These are phyloP conservation scores for Miscanthus lutarioriparius DNA, from an alignment of 176 grass and related monocot species.

Conservation along the genomic window DNA sequence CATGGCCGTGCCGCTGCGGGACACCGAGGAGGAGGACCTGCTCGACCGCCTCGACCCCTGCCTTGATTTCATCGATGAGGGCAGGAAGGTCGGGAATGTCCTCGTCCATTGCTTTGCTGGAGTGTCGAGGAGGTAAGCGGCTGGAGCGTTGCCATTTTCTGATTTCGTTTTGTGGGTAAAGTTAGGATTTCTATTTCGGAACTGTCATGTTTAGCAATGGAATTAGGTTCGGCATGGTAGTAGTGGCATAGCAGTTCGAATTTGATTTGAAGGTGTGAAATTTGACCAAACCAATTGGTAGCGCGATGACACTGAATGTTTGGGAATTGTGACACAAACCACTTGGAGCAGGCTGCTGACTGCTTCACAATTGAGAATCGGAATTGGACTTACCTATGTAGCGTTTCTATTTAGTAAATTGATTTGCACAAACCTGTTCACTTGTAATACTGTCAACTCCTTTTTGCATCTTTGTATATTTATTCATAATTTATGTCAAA, in stretches of 20 bases:
- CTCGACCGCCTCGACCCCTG: slow-evolving; percentile 73
- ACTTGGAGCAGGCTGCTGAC: not conserved
- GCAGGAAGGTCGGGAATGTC: slow-evolving; percentile 58
- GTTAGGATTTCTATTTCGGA: not conserved
- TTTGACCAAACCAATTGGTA: not conserved
- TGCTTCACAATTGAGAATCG: not conserved
- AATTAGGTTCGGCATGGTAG: not conserved
- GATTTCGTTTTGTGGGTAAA: not conserved
- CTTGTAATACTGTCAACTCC: not conserved
- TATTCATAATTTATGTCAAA: slow-evolving; percentile 27
- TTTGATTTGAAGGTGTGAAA: not conserved
- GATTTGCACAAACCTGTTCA: not conserved
- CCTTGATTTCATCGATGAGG: slow-evolving; percentile 73
- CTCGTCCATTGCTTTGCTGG: slow-evolving; percentile 92
- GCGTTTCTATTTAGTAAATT: not conserved
- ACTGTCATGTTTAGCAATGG: not conserved
- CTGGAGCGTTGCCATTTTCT: not conserved
- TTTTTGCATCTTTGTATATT: not conserved
- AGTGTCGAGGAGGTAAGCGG: slow-evolving; percentile 73
- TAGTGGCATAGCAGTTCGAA: not conserved
- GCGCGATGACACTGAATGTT: not conserved
- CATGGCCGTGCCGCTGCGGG: slow-evolving; percentile 82
- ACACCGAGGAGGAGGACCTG: slow-evolving; percentile 87
- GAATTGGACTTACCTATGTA: not conserved
- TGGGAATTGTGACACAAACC: not conserved